These are phyloP conservation scores for Albizia julibrissin DNA, from an alignment of 306 rosid species.

Conservation along the genomic window DNA sequence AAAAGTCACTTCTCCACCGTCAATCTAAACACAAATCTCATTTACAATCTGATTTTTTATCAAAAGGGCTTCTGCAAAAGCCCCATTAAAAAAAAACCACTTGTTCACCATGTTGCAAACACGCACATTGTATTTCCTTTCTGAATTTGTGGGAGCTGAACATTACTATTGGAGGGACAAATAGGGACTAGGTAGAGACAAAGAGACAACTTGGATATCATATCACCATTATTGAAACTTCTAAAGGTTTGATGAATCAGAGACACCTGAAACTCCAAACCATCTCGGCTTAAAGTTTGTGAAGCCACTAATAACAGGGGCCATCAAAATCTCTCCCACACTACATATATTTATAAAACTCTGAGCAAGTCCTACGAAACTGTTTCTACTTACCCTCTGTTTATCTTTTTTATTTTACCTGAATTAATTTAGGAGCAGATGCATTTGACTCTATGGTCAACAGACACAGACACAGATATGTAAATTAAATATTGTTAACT, in stretches of 20 bases:
- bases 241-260: background rate
- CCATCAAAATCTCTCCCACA: conserved; percentile 58
- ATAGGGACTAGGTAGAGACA: background rate
- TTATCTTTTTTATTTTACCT: background rate
- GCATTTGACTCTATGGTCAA: background rate
- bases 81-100: too few relatives aligned
- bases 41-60: too few relatives aligned
- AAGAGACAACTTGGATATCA: conserved; percentile 19
- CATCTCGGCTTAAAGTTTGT: background rate
- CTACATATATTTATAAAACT: background rate
- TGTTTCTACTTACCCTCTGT: background rate
- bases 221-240: background rate
- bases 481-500: background rate
- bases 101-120: too few relatives aligned
- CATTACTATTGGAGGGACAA: conserved; percentile 17
- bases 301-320: conserved; percentile 3
- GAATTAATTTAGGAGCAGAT: background rate
- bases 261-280: conserved; percentile 1
- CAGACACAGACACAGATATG: background rate
- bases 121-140: background rate
- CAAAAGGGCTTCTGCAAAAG: too few relatives aligned
- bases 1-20: too few relatives aligned
- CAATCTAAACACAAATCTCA: too few relatives aligned
- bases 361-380: background rate
- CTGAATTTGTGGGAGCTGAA: background rate